Evolutionary conservation across 768 basidiomycete species (phyloP).

Genomic region (Psilocybe subaeruginosa): DNA sequence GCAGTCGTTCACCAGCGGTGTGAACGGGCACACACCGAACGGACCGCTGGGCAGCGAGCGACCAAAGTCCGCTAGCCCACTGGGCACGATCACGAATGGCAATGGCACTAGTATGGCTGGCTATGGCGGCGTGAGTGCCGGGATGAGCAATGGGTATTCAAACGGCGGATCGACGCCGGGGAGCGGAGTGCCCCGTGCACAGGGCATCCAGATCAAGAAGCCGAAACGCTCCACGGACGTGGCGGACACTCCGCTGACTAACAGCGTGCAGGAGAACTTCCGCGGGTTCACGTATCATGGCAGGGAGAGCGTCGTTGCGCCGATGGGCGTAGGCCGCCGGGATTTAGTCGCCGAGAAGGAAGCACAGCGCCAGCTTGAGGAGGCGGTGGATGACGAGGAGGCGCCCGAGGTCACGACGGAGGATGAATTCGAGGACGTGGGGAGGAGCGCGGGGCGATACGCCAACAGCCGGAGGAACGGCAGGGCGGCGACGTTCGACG

Average conservation of each 20-base stretch:
- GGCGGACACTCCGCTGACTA: conserved; percentile 77
- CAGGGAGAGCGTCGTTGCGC: conserved; percentile 62
- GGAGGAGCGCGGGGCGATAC: conserved; percentile 69
- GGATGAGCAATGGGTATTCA: background rate
- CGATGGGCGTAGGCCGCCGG: conserved; percentile 35
- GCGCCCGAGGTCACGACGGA: conserved; percentile 58
- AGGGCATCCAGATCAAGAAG: conserved; percentile 58
- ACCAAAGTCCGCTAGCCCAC: conserved; percentile 14
- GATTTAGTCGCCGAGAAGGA: conserved; percentile 46
- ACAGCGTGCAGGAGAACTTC: conserved; percentile 95
- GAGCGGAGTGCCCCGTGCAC: conserved; percentile 13
- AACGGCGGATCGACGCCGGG: background rate
- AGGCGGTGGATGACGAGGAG: conserved; percentile 55
- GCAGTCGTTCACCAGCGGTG: conserved; percentile 37
- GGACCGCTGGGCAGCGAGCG: conserved; percentile 75
- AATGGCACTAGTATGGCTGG: background rate
- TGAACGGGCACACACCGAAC: conserved; percentile 61
- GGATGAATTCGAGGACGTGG: conserved; percentile 75
- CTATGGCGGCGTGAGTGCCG: background rate
- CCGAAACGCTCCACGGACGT: conserved; percentile 43
- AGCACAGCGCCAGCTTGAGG: conserved; percentile 57
- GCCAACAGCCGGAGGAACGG: conserved; percentile 58
- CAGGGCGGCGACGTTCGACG: conserved; percentile 33
- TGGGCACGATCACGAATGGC: conserved; percentile 25
- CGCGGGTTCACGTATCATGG: conserved; percentile 91